Conservation (phyloP, 768 basidiomycete species). For the Mycena venus region DNA sequence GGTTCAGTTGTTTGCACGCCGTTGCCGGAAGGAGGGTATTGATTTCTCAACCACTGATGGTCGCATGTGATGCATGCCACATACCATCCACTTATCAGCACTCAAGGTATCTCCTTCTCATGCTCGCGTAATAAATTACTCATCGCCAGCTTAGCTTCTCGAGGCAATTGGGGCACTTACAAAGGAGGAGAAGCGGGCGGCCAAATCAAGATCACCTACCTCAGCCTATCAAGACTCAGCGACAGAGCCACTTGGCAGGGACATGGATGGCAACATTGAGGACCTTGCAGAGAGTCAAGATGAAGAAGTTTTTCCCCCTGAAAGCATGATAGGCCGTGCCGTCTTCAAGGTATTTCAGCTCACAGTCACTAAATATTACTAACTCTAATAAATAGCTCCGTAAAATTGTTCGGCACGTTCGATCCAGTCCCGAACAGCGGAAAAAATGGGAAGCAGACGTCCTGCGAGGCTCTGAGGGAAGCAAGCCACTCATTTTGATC, state of each 20-base stretch:
- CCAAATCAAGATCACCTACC: not conserved
- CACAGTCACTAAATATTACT: not conserved
- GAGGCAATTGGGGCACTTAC: slow-evolving; percentile 21
- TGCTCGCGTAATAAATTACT: not conserved
- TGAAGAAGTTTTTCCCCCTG: not conserved
- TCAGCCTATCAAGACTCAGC: slow-evolving; percentile 21
- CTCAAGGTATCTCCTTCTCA: slow-evolving; percentile 34
- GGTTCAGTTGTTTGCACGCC: slow-evolving; percentile 34
- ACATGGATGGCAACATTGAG: not conserved
- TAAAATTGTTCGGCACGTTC: slow-evolving; percentile 22
- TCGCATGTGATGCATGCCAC: slow-evolving; percentile 51
- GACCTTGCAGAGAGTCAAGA: not conserved
- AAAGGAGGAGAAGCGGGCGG: slow-evolving; percentile 1
- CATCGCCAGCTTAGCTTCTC: slow-evolving; percentile 3
- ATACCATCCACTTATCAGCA: slow-evolving; percentile 53
- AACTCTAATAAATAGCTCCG: slow-evolving; percentile 11
- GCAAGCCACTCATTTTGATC: not conserved
- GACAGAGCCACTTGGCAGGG: not conserved
- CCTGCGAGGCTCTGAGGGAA: not conserved
- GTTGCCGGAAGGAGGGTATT: slow-evolving; percentile 32
- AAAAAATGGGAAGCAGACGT: slow-evolving; percentile 7
- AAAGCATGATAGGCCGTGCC: not conserved
- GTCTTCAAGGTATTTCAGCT: not conserved
- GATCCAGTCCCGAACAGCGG: slow-evolving; percentile 19
- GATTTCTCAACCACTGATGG: slow-evolving; percentile 38